Evolutionary conservation across 176 grass and related monocot genomes (phyloP).

Genomic region (Eragrostis nindensis): DNA sequence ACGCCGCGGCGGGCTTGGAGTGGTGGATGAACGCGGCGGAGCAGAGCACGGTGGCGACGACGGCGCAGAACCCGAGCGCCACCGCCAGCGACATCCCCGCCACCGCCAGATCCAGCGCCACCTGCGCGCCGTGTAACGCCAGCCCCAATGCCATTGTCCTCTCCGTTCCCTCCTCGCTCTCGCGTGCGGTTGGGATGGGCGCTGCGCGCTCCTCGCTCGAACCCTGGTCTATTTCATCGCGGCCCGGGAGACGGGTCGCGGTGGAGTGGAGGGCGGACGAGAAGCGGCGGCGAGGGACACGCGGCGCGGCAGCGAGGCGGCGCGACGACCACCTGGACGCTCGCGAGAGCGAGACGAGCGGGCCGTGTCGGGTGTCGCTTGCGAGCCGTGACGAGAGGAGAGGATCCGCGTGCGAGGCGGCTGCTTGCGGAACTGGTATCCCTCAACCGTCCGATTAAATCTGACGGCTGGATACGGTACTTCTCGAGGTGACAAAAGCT

Average conservation of each 20-base stretch:
- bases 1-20: constrained; percentile 52
- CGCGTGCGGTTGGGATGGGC: not conserved
- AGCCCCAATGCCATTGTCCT: constrained; percentile 44
- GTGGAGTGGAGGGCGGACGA: not conserved
- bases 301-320: constrained; percentile 45
- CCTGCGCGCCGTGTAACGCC: constrained; percentile 62
- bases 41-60: constrained; percentile 79
- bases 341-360: constrained; percentile 14
- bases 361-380: too few relatives aligned
- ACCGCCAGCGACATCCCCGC: constrained; percentile 78
- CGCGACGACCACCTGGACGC: constrained; percentile 44
- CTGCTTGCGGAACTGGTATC: too few relatives aligned
- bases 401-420: too few relatives aligned
- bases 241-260: not conserved
- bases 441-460: too few relatives aligned
- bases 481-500: too few relatives aligned
- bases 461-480: too few relatives aligned
- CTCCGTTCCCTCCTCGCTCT: not conserved
- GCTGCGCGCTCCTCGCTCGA: constrained; percentile 29
- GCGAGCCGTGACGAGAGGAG: too few relatives aligned
- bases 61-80: constrained; percentile 68
- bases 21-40: constrained; percentile 78
- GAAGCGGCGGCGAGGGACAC: constrained; percentile 36
- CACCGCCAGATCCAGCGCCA: constrained; percentile 75
- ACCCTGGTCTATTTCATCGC: constrained; percentile 24